Base-by-base conservation (phyloP, 75 land plant species). In the Cupressus sempervirens region DNA sequence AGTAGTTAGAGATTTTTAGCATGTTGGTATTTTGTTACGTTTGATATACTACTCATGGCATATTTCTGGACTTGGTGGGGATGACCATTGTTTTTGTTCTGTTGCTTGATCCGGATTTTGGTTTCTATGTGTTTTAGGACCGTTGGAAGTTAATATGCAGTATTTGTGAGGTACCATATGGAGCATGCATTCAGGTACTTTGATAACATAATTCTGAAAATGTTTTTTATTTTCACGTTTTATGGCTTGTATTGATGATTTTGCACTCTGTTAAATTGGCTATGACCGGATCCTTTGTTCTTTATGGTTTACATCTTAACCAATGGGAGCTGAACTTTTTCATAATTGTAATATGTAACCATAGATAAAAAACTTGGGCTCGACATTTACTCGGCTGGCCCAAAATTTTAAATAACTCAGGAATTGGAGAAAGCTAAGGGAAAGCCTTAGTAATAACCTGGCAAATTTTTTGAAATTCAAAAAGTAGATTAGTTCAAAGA, bases 111-210 rank as follows among this genome's bases (percentile, higher is more conserved):
- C 13, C 14, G 56, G 35, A 34, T 48, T 34, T 50, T 35, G 34
- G 40, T 50, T 53, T 48, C 38, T 82, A n/a, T 82, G 68, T 30
- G 70, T 30, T 84, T 65, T 86, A 96, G 98, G 99, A 96, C 79
- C 98, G 99, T 6, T 97, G 99, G 99, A 96, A 94, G 87, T 91
- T 97, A 18, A 88, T 94, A 83, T 97, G 99, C 82, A 94, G 94
- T 86, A 91, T 97, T 74, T 97, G 99, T 88, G 92, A 94, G 43
- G 99, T 97, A 45, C 90, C 98, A 72, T 97, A 94, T 88, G 99
- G 99, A 30, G 99, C 98, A 18, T 97, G 99, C 82, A 97, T 97
- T 53, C 99, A 95, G 95, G 97, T 95, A 80, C 35, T 79, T 79
- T 20, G 12, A 79, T 79, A 43, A 45, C 48, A 79, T 14, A 79